phyloP scores from a whole-genome alignment of 2,329 filamentous ascomycete genomes.

The Hymenoscyphus scutula region DNA sequence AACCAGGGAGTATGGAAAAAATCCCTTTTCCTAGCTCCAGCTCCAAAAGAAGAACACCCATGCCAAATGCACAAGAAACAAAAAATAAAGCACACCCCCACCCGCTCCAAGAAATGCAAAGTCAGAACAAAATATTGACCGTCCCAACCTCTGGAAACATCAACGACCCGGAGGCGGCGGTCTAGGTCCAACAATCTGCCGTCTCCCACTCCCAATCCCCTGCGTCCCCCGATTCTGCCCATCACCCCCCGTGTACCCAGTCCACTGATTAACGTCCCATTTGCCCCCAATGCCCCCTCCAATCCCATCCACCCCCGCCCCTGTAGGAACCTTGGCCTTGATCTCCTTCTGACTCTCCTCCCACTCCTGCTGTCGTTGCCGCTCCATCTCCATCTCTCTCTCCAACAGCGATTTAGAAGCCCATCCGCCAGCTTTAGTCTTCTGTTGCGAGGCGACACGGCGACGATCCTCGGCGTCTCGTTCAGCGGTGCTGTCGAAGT shows the following conservation, averaged over 20 bases:
- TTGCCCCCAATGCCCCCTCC: constrained; percentile 65
- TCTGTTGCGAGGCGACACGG: constrained; percentile 46
- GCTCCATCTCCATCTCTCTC: constrained; percentile 59
- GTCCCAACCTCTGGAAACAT: neutral
- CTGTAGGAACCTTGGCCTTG: constrained; percentile 47
- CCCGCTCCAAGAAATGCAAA: constrained; percentile 5
- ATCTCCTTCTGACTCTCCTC: constrained; percentile 68
- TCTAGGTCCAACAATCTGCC: constrained; percentile 77
- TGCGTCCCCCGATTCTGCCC: constrained; percentile 65
- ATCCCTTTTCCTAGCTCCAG: neutral
- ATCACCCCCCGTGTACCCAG: constrained; percentile 72
- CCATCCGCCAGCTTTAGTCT: constrained; percentile 53
- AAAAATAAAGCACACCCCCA: too few species aligned
- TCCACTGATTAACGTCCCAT: constrained; percentile 61
- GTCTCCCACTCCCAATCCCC: constrained; percentile 66
- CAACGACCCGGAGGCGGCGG: constrained; percentile 45
- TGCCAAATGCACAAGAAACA: neutral
- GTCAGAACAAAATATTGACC: neutral
- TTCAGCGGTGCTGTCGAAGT: constrained; percentile 43
- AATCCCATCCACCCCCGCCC: constrained; percentile 57
- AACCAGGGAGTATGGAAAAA: neutral
- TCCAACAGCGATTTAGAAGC: constrained; percentile 55
- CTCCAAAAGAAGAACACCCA: neutral
- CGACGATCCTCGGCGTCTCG: constrained; percentile 49
- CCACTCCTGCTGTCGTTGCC: constrained; percentile 62